phyloP scores from a whole-genome alignment of 768 basidiomycete species.

The Tulasnella sp. region DNA sequence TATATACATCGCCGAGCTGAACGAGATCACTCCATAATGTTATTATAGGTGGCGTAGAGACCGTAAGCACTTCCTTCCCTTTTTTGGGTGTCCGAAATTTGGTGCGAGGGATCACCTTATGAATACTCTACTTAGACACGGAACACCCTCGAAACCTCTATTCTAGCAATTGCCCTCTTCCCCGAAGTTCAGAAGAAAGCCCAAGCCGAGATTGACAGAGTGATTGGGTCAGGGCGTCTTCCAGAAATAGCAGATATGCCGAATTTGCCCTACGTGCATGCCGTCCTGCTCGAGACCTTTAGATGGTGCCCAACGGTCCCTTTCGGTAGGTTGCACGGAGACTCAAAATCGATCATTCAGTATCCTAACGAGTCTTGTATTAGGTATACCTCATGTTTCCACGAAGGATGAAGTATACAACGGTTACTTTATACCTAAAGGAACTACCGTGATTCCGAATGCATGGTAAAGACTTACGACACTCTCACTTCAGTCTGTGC shows the following conservation, averaged over 20 bases:
- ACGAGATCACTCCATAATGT: not conserved
- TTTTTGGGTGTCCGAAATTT: not conserved
- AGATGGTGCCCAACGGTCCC: conserved; percentile 13
- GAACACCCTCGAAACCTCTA: conserved; percentile 14
- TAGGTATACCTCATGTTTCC: not conserved
- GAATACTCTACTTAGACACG: conserved; percentile 4
- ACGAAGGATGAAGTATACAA: not conserved
- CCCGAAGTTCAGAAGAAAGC: conserved; percentile 23
- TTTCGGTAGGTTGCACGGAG: not conserved
- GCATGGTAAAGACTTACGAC: not conserved
- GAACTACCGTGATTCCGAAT: not conserved
- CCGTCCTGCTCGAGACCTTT: conserved; percentile 17
- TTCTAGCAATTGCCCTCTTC: conserved; percentile 21
- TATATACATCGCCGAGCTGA: not conserved
- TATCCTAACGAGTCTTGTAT: not conserved
- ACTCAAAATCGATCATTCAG: not conserved
- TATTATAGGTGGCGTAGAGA: not conserved
- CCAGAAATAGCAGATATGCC: conserved; percentile 16
- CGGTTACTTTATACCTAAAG: not conserved
- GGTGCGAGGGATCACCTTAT: not conserved
- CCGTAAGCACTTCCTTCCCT: not conserved
- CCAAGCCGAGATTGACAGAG: conserved; percentile 28
- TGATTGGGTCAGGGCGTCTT: conserved; percentile 24
- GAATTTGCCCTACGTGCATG: conserved; percentile 17
- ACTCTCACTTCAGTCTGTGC: not conserved